Percentiles rank a stretch among this genome's conserved stretches.
Conservation (phyloP, 306 rosid species). For the Pyrus betulifolia region DNA sequence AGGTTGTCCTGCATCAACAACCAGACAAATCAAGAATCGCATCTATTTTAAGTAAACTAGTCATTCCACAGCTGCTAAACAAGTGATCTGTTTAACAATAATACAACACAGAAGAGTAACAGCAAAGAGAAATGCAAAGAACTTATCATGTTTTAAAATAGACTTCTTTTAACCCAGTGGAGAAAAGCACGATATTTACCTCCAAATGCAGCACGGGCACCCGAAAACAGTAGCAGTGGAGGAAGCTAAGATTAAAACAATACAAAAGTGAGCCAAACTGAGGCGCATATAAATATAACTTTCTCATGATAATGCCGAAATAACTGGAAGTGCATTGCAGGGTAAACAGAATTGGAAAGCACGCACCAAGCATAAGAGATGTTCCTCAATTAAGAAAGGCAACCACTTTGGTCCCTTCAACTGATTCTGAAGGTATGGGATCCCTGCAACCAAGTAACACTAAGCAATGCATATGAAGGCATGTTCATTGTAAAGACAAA, state of each 20-base stretch:
- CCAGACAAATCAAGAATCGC: neutral
- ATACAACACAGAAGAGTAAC: neutral
- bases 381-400: slow-evolving; percentile 84
- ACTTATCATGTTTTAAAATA: neutral
- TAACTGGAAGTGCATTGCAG: slow-evolving; percentile 1
- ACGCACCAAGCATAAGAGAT: slow-evolving; percentile 6
- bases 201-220: slow-evolving; percentile 86
- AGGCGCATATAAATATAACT: neutral
- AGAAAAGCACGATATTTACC: slow-evolving; percentile 34
- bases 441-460: slow-evolving; percentile 43
- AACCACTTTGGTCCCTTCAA: slow-evolving; percentile 97
- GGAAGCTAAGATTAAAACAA: slow-evolving; percentile 49
- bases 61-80: neutral
- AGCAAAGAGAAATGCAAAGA: neutral
- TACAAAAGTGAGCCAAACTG: slow-evolving; percentile 11
- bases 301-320: neutral
- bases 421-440: slow-evolving; percentile 69
- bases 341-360: neutral
- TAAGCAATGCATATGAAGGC: slow-evolving; percentile 16
- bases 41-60: neutral
- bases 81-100: neutral
- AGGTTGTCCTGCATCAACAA: neutral
- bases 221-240: slow-evolving; percentile 65
- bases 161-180: neutral
- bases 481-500: neutral